Percentiles rank a stretch among this genome's conserved stretches.
Conservation (phyloP, 148 eudicot genomes). For the Spergularia bocconei region DNA sequence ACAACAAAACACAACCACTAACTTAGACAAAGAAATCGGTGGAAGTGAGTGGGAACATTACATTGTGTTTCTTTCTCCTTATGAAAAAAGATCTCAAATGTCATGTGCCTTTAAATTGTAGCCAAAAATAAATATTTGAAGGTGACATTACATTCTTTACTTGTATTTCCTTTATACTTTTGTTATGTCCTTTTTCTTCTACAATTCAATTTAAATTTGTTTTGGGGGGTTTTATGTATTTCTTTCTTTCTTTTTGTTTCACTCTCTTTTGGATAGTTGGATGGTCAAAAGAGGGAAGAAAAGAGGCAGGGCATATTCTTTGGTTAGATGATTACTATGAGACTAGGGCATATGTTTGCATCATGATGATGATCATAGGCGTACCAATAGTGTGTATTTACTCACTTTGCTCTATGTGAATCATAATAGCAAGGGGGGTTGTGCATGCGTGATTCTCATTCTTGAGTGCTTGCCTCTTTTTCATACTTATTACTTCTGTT, state of each 20-base stretch:
- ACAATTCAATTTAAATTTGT: not conserved
- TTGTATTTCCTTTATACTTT: not conserved
- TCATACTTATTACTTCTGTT: not conserved
- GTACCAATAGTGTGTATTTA: not conserved
- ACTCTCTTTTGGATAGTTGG: slow-evolving; percentile 21
- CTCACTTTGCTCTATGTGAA: slow-evolving; percentile 26
- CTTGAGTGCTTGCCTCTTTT: slow-evolving; percentile 4
- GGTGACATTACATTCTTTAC: slow-evolving; percentile 30
- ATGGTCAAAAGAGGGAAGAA: slow-evolving; percentile 37
- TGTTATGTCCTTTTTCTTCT: not conserved
- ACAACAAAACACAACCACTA: slow-evolving; percentile 41
- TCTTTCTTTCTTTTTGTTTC: not conserved
- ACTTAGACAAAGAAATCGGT: slow-evolving; percentile 35
- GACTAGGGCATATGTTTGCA: slow-evolving; percentile 18
- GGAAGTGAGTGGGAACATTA: slow-evolving; percentile 28
- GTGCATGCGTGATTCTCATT: slow-evolving; percentile 25
- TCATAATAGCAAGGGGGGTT: slow-evolving; percentile 12
- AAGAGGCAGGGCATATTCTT: slow-evolving; percentile 19
- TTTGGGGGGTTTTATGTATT: not conserved
- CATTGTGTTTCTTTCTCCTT: not conserved
- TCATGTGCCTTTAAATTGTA: slow-evolving; percentile 6
- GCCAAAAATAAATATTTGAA: slow-evolving; percentile 20
- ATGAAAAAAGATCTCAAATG: slow-evolving; percentile 16
- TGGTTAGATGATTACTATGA: slow-evolving; percentile 19
- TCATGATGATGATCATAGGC: slow-evolving; percentile 21